phyloP scores from a whole-genome alignment of 495 filamentous ascomycete species.

The Lineolata rhizophorae region DNA sequence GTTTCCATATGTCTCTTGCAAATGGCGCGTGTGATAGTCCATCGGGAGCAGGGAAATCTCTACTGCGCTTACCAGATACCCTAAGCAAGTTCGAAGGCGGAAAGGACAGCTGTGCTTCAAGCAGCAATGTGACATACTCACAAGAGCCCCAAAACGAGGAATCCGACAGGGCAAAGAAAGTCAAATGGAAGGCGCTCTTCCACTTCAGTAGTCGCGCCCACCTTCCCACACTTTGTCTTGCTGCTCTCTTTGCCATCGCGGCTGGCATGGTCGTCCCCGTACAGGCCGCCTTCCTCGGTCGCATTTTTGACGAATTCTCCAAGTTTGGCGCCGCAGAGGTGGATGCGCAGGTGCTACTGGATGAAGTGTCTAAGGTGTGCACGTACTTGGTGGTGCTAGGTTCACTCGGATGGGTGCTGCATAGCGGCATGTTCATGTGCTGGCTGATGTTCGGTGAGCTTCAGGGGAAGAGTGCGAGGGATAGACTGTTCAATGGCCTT shows the following conservation, averaged over 20 bases:
- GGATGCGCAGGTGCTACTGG: constrained; percentile 25
- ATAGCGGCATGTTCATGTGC: constrained; percentile 35
- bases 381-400: constrained; percentile 38
- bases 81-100: no score
- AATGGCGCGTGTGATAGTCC: no score
- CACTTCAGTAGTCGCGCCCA: constrained; percentile 47
- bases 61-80: no score
- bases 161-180: no score
- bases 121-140: no score
- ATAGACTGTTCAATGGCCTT: constrained; percentile 41
- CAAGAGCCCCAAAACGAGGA: no score
- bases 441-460: constrained; percentile 67
- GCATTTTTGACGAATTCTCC: constrained; percentile 51
- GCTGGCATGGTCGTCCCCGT: constrained; percentile 40
- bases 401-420: constrained; percentile 36
- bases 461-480: constrained; percentile 44
- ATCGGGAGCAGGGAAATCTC: no score
- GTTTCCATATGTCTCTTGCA: no score
- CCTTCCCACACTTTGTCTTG: constrained; percentile 26
- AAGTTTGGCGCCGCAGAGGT: constrained; percentile 37
- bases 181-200: constrained; percentile 34
- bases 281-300: constrained; percentile 50
- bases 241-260: constrained; percentile 31
- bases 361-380: constrained; percentile 32
- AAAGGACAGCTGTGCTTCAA: no score